These are phyloP conservation scores for Talaromyces trachyspermus DNA, from an alignment of 495 filamentous ascomycete species.

Conservation along the genomic window DNA sequence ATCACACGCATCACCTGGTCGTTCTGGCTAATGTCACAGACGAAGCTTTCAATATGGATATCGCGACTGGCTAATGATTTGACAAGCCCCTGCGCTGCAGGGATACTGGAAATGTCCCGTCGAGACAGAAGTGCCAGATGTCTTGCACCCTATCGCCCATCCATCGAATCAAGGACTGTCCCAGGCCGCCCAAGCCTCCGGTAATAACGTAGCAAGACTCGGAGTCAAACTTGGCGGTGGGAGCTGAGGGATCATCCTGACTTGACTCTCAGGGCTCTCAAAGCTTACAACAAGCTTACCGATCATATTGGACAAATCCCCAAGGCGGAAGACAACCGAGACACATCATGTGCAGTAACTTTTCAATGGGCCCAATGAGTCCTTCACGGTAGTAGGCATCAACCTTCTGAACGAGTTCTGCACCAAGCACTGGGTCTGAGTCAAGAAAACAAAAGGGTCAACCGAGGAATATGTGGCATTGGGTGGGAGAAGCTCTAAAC, in stretches of 20 bases:
- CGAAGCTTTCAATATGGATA: too few relatives aligned
- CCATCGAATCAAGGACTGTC: conserved; percentile 24
- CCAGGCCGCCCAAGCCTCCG: conserved; percentile 30
- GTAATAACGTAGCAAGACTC: conserved; percentile 22
- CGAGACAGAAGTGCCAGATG: conserved; percentile 14
- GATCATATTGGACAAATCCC: too few relatives aligned
- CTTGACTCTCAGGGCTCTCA: neutral
- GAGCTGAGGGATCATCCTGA: neutral
- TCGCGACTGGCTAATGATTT: neutral
- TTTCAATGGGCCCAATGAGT: too few relatives aligned
- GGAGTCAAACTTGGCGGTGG: conserved; percentile 8
- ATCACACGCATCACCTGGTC: conserved; percentile 4
- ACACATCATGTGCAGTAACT: too few relatives aligned
- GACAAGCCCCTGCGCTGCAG: neutral
- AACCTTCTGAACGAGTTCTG: too few relatives aligned
- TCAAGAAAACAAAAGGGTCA: neutral
- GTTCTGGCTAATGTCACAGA: neutral
- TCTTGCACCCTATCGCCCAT: conserved; percentile 26
- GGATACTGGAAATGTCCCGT: neutral
- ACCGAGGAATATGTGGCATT: neutral
- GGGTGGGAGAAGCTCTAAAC: neutral
- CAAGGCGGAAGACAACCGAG: too few relatives aligned
- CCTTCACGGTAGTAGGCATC: too few relatives aligned
- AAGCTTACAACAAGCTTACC: neutral
- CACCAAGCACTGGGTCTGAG: neutral